These are phyloP conservation scores for Dictyostelium citrinum DNA, from an alignment of 78 protist species.

Conservation along the genomic window DNA sequence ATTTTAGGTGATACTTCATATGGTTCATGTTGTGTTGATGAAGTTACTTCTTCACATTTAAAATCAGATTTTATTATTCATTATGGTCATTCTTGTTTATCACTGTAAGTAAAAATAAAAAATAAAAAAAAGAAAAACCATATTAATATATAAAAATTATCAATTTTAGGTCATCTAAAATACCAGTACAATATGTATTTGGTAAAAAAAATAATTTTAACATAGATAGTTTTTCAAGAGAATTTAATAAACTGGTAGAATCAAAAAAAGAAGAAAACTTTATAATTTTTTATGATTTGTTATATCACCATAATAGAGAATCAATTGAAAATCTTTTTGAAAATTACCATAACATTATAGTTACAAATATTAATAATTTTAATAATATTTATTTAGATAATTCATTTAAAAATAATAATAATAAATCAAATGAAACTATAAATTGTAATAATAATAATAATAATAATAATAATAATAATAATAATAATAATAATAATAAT, in stretches of 20 bases:
- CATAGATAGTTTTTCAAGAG: not conserved
- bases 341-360: not conserved
- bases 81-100: constrained; percentile 76
- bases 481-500: not conserved
- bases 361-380: not conserved
- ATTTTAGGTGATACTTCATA: constrained; percentile 70
- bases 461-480: not conserved
- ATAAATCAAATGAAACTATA: not conserved
- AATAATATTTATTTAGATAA: not conserved
- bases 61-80: constrained; percentile 66
- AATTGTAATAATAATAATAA: not conserved
- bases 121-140: not conserved
- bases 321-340: not conserved
- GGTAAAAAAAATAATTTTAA: constrained; percentile 19
- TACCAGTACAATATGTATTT: constrained; percentile 79
- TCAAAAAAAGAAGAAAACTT: constrained; percentile 3
- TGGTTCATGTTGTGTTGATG: constrained; percentile 80
- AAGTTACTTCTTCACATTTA: constrained; percentile 53
- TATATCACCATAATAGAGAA: not conserved
- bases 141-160: not conserved
- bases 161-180: constrained; percentile 31
- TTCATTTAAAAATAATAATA: constrained; percentile 9
- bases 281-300: constrained; percentile 31
- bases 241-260: not conserved
- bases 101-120: constrained; percentile 44